Evolutionary conservation across 2,329 filamentous ascomycete species (phyloP).

Genomic region (Sporothrix luriei): DNA sequence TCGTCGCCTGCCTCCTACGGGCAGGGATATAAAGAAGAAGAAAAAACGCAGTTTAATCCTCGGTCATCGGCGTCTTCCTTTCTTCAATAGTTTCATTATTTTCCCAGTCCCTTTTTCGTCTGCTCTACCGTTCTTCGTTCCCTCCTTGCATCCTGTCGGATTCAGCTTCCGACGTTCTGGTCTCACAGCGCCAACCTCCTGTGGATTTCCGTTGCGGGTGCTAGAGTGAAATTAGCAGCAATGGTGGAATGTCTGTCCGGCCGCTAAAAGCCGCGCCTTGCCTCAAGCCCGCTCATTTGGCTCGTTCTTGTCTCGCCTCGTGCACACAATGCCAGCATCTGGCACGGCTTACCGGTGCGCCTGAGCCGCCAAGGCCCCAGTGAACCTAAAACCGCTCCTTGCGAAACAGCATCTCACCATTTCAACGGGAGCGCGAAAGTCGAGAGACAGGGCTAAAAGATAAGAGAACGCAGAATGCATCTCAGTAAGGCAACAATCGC

Average conservation of each 20-base stretch:
- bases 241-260: constrained; percentile 23
- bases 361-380: constrained; percentile 19
- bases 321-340: constrained; percentile 8
- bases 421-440: constrained; percentile 8
- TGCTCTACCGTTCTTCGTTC: neutral
- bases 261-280: constrained; percentile 29
- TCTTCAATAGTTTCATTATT: neutral
- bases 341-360: constrained; percentile 18
- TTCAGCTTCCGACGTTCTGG: neutral
- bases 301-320: neutral
- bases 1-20: neutral
- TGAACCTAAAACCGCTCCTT: constrained; percentile 1
- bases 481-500: constrained; percentile 21
- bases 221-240: constrained; percentile 16
- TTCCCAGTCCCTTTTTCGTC: neutral
- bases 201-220: constrained; percentile 9
- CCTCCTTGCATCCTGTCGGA: constrained; percentile 12
- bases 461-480: constrained; percentile 10
- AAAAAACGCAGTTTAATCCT: constrained; percentile 12
- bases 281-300: constrained; percentile 4
- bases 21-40: neutral
- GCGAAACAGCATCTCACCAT: constrained; percentile 8
- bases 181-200: neutral
- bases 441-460: constrained; percentile 17
- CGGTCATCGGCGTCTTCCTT: constrained; percentile 15